Percentiles rank a stretch among this genome's conserved stretches.
Evolutionary conservation across 2,329 filamentous ascomycete species (phyloP).

Genomic region (Diaporthe helianthi): DNA sequence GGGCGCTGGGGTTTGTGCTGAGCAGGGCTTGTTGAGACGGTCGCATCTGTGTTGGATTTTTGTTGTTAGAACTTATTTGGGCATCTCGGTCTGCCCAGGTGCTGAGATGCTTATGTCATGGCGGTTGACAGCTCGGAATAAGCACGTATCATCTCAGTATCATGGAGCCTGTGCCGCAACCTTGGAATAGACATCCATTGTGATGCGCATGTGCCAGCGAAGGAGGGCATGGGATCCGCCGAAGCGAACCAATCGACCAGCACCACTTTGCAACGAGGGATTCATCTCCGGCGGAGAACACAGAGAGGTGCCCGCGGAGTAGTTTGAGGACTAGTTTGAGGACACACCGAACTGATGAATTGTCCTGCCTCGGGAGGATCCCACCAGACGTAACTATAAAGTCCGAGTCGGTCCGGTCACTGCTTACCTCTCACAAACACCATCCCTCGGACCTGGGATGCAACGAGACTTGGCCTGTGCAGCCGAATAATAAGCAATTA

Average conservation of each 20-base stretch:
- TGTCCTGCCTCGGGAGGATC: neutral
- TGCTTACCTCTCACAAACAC: conserved; percentile 56
- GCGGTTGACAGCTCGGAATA: neutral
- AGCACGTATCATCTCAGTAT: neutral
- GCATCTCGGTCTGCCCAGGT: too few relatives aligned
- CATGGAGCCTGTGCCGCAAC: neutral
- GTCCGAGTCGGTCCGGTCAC: neutral
- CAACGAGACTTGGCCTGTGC: conserved; percentile 56
- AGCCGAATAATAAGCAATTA: neutral
- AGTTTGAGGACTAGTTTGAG: neutral
- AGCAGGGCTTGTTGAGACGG: conserved; percentile 55
- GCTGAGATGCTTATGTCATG: neutral
- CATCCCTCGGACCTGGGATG: conserved; percentile 49
- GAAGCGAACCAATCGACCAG: neutral
- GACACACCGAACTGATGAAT: too few relatives aligned
- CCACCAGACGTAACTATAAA: neutral
- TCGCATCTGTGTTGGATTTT: conserved; percentile 48
- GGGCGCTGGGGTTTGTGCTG: conserved; percentile 55
- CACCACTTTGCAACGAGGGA: neutral
- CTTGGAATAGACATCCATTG: neutral
- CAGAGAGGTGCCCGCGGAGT: neutral
- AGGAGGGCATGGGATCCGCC: too few relatives aligned
- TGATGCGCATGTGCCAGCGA: too few relatives aligned
- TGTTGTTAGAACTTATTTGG: neutral
- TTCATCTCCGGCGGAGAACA: conserved; percentile 4